A percentile compares a stretch with the other conserved stretches of the same genome.
Evolutionary conservation across 2,329 filamentous ascomycete genomes (phyloP).

Genomic region (Trichophyton verrucosum): DNA sequence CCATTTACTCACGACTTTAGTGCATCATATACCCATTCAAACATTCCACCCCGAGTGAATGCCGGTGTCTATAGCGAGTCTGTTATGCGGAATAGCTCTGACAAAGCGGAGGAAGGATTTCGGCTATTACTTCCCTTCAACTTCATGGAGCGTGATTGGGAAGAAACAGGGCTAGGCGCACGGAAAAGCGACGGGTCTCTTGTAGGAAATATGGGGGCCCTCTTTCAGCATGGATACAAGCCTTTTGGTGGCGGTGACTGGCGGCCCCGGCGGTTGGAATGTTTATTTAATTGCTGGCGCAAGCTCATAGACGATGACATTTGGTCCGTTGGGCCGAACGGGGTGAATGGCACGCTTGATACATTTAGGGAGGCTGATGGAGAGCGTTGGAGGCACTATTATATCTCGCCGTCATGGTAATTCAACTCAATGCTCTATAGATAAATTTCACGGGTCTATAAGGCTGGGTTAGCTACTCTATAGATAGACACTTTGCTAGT

Average conservation of each 20-base stretch:
- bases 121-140: slow-evolving; percentile 4
- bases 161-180: not conserved
- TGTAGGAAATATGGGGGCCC: not conserved
- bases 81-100: not conserved
- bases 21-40: not conserved
- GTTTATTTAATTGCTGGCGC: slow-evolving; percentile 4
- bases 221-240: slow-evolving; percentile 4
- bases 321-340: slow-evolving; percentile 1
- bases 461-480: not conserved
- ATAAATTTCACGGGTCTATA: not conserved
- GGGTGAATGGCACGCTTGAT: slow-evolving; percentile 4
- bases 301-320: slow-evolving; percentile 3
- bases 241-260: not conserved
- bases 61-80: slow-evolving; percentile 3
- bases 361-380: slow-evolving; percentile 1
- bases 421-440: not conserved
- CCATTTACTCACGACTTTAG: not conserved
- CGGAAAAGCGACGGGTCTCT: slow-evolving; percentile 2
- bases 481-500: not conserved
- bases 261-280: slow-evolving; percentile 1
- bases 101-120: slow-evolving; percentile 4
- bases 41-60: slow-evolving; percentile 1
- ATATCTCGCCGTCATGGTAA: slow-evolving; percentile 2
- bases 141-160: not conserved
- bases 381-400: slow-evolving; percentile 2